Evolutionary conservation across 768 basidiomycete genomes (phyloP).

Genomic region (Pholiota molesta): DNA sequence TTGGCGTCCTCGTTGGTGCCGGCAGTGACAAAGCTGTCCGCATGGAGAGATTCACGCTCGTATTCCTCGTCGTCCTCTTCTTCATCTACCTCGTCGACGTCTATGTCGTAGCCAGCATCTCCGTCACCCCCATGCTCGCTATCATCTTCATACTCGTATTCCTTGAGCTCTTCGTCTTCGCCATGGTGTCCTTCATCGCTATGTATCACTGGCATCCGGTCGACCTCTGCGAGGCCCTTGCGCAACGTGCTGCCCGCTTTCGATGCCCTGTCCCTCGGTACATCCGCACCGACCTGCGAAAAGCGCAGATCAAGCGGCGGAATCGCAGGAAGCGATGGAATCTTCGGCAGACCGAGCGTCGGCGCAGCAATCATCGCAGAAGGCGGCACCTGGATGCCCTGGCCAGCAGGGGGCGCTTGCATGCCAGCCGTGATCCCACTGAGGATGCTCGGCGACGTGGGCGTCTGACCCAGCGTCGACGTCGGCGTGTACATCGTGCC

Average conservation of each 20-base stretch:
- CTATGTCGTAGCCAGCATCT: conserved; percentile 20
- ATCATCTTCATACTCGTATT: conserved; percentile 32
- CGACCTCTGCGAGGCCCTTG: conserved; percentile 21
- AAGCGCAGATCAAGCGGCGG: conserved; percentile 64
- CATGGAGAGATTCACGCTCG: conserved; percentile 51
- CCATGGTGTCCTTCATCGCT: conserved; percentile 38
- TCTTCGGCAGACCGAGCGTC: conserved; percentile 14
- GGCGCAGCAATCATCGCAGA: conserved; percentile 15
- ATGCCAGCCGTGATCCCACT: not conserved
- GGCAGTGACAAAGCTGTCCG: conserved; percentile 63
- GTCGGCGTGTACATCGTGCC: conserved; percentile 29
- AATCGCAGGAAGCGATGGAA: conserved; percentile 46
- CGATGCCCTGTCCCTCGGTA: conserved; percentile 26
- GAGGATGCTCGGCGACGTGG: conserved; percentile 6
- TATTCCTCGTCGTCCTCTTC: conserved; percentile 34
- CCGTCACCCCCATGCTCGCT: conserved; percentile 19
- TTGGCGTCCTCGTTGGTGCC: conserved; percentile 24
- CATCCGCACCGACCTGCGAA: conserved; percentile 48
- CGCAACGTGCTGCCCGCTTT: conserved; percentile 9
- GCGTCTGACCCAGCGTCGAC: conserved; percentile 22
- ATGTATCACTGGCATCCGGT: conserved; percentile 42
- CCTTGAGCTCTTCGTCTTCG: conserved; percentile 22
- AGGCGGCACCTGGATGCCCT: conserved; percentile 21
- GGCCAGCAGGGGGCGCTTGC: not conserved
- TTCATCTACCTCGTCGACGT: conserved; percentile 25